Evolutionary conservation across 371 early-diverging fungal genomes (phyloP).

Genomic region (Haplosporangium sp.): DNA sequence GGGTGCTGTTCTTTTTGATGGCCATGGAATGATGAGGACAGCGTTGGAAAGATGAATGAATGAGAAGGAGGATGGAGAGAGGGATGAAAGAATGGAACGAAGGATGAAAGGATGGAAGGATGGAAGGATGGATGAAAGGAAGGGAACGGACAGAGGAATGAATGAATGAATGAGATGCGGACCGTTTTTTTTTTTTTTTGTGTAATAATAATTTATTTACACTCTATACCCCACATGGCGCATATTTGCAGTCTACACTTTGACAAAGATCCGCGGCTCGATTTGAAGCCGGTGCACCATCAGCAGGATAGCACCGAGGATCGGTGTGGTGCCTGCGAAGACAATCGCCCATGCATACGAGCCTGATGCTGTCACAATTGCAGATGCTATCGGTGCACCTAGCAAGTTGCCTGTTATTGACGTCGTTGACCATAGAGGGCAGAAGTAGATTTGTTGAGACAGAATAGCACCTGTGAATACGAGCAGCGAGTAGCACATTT

Average conservation of each 20-base stretch:
- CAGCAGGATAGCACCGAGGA: too few species aligned
- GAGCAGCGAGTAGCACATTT: background rate
- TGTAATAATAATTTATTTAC: too few species aligned
- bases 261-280: too few species aligned
- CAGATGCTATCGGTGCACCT: conserved; percentile 56
- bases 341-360: conserved; percentile 34
- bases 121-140: background rate
- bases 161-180: too few species aligned
- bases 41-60: background rate
- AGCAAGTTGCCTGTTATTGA: conserved; percentile 35
- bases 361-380: conserved; percentile 36
- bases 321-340: conserved; percentile 25
- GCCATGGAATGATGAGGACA: background rate
- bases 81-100: background rate
- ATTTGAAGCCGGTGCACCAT: too few species aligned
- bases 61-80: background rate
- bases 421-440: background rate
- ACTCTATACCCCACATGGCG: too few species aligned
- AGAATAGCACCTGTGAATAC: background rate
- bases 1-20: conserved; percentile 5
- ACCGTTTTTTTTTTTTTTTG: too few species aligned
- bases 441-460: background rate
- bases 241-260: too few species aligned
- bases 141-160: too few species aligned
- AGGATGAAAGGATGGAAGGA: background rate